These are phyloP conservation scores for Verticillium nubilum DNA, from an alignment of 2,329 filamentous ascomycete species.

Conservation along the genomic window DNA sequence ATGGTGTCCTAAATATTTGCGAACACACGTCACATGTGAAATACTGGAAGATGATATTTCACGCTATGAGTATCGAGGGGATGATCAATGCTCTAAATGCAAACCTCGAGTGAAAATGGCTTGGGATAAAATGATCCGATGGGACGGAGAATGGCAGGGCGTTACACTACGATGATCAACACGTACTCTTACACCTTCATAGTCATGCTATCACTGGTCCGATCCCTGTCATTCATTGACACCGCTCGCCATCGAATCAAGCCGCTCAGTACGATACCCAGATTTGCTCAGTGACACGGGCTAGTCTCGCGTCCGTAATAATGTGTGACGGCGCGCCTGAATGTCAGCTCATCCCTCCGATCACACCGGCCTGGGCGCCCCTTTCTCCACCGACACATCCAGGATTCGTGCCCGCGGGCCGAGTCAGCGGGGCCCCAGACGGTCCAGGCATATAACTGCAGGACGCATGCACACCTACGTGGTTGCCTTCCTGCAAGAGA, in stretches of 20 bases:
- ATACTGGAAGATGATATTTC: too few relatives aligned
- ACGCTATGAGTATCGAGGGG: too few relatives aligned
- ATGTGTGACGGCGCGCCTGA: not conserved
- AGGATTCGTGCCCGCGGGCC: not conserved
- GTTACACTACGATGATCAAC: not conserved
- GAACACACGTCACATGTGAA: too few relatives aligned
- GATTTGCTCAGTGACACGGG: not conserved
- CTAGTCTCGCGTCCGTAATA: not conserved
- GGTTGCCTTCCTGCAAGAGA: not conserved
- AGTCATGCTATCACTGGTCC: not conserved
- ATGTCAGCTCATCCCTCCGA: not conserved
- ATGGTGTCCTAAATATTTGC: not conserved
- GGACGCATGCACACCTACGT: not conserved
- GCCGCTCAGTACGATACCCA: not conserved
- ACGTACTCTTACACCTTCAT: not conserved
- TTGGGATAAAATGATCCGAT: too few relatives aligned
- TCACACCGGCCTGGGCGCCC: not conserved
- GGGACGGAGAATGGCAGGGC: too few relatives aligned
- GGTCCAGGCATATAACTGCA: not conserved
- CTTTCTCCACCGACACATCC: too few relatives aligned
- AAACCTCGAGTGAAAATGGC: too few relatives aligned
- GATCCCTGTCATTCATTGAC: not conserved
- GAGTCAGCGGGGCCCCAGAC: not conserved
- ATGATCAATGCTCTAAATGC: too few relatives aligned
- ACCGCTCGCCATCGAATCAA: not conserved